Conservation (phyloP, 2,329 filamentous ascomycete species). For the Paradendryphiella salina region DNA sequence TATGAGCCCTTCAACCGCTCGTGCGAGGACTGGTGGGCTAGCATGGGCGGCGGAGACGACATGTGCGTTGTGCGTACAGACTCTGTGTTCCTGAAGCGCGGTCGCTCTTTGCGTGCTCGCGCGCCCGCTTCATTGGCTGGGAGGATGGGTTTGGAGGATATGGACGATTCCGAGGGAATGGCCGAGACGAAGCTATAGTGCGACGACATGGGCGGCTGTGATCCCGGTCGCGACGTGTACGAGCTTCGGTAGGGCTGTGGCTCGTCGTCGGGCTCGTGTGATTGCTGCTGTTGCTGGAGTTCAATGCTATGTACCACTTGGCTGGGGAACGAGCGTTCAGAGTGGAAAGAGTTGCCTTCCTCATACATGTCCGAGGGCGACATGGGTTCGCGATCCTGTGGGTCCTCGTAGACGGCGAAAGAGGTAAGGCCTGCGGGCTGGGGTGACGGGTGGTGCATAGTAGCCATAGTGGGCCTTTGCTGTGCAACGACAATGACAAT, state of each 20-base stretch:
- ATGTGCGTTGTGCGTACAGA: slow-evolving; percentile 73
- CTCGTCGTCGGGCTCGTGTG: slow-evolving; percentile 19
- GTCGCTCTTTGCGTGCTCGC: slow-evolving; percentile 61
- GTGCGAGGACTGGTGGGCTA: slow-evolving; percentile 35
- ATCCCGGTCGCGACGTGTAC: slow-evolving; percentile 37
- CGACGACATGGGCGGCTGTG: slow-evolving; percentile 34
- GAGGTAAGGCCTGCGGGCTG: slow-evolving; percentile 32
- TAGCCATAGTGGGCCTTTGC: slow-evolving; percentile 32
- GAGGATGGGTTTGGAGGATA: slow-evolving; percentile 38
- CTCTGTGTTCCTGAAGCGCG: slow-evolving; percentile 70
- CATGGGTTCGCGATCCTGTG: slow-evolving; percentile 34
- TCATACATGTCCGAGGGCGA: slow-evolving; percentile 41
- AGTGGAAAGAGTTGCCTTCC: slow-evolving; percentile 40
- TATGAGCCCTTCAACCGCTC: slow-evolving; percentile 40
- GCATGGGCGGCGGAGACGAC: slow-evolving; percentile 58
- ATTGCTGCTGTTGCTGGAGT: slow-evolving; percentile 23
- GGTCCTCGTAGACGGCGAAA: slow-evolving; percentile 43
- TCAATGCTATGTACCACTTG: slow-evolving; percentile 40
- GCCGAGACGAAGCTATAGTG: slow-evolving; percentile 44
- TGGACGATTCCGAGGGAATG: slow-evolving; percentile 46
- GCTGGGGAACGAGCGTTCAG: slow-evolving; percentile 36
- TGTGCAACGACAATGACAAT: slow-evolving; percentile 20
- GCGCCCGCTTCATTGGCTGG: slow-evolving; percentile 34
- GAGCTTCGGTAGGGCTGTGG: slow-evolving; percentile 39
- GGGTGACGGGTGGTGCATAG: slow-evolving; percentile 37